These are phyloP conservation scores for Nicotiana tabacum DNA, from an alignment of 257 asterid species.

Conservation along the genomic window DNA sequence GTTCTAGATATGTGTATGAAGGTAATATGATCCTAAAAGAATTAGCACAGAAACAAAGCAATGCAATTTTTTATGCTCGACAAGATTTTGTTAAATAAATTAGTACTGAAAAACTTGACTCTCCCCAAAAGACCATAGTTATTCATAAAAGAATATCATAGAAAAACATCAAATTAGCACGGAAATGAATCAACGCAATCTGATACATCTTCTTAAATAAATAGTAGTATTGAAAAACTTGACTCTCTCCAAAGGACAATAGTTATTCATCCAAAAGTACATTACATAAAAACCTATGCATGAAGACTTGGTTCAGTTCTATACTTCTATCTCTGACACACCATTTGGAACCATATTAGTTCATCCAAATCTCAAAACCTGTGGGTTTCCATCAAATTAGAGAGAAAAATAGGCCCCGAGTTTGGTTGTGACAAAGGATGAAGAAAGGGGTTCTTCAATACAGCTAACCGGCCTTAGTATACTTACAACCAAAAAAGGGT, in stretches of 20 bases:
- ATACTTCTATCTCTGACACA: neutral
- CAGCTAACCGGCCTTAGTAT: too few relatives aligned
- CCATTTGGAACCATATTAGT: neutral
- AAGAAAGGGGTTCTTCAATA: too few relatives aligned
- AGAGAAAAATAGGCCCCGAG: neutral
- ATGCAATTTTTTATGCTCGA: neutral
- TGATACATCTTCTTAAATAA: neutral
- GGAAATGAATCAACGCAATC: neutral
- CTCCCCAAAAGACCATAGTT: neutral
- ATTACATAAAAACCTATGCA: neutral
- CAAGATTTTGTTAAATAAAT: neutral
- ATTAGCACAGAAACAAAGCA: neutral
- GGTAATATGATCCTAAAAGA: neutral
- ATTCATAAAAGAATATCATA: neutral
- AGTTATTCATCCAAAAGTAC: neutral
- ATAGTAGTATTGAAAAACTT: neutral
- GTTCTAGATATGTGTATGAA: neutral
- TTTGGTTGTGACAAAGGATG: neutral
- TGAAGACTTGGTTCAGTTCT: neutral
- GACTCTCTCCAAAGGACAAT: neutral
- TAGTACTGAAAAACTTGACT: neutral
- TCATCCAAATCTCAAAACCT: neutral
- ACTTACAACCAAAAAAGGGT: too few relatives aligned
- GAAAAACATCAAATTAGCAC: neutral
- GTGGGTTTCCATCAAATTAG: neutral